A percentile compares a stretch with the other conserved stretches of the same genome.
Conservation (phyloP, 805 yeast genomes). For the Jamesozyma gamospora region DNA sequence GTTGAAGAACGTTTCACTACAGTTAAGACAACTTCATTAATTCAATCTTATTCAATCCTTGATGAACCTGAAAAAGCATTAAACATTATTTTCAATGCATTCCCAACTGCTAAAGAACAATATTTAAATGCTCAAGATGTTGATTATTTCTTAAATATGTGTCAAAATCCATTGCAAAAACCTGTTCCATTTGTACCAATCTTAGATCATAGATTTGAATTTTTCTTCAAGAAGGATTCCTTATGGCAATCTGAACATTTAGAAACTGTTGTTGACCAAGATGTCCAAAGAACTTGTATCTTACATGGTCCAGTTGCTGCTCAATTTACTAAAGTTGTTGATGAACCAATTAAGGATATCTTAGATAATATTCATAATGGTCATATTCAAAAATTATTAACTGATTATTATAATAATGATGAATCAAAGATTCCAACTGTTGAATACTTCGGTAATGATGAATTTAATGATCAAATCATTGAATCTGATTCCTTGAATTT, state of each 20-base stretch:
- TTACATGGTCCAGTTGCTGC: conserved; percentile 98
- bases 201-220: conserved; percentile 86
- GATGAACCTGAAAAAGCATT: conserved; percentile 55
- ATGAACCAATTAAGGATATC: conserved; percentile 88
- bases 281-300: conserved; percentile 98
- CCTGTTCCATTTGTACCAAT: conserved; percentile 98
- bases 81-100: conserved; percentile 51
- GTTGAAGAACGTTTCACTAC: conserved; percentile 90
- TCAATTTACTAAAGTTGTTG: conserved; percentile 71
- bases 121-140: conserved; percentile 90
- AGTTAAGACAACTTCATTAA: conserved; percentile 47
- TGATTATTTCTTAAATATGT: conserved; percentile 79
- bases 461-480: conserved; percentile 34
- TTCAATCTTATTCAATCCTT: conserved; percentile 65
- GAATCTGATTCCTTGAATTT: conserved; percentile 30
- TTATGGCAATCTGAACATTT: conserved; percentile 98
- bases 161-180: conserved; percentile 78
- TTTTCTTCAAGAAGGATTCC: conserved; percentile 96
- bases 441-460: conserved; percentile 76
- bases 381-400: conserved; percentile 61
- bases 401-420: conserved; percentile 64
- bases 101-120: conserved; percentile 69
- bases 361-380: conserved; percentile 85
- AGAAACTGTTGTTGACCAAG: conserved; percentile 91
- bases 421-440: conserved; percentile 69